Conservation (phyloP, 108 stramenopile genomes). For the Cyclotella cryptica region DNA sequence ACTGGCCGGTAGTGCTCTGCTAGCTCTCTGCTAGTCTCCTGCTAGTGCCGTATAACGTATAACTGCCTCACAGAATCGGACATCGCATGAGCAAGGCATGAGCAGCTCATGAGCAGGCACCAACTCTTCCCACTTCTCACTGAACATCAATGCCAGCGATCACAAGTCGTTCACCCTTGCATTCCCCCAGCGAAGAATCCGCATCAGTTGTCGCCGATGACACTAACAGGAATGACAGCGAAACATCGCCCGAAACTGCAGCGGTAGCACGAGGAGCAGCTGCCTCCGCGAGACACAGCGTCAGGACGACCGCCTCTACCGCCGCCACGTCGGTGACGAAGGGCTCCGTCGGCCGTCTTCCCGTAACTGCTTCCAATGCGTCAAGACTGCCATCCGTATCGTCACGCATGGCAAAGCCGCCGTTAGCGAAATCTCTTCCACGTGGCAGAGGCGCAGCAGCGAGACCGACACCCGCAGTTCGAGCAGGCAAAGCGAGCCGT, state of each 20-base stretch:
- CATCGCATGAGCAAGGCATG: too few species aligned
- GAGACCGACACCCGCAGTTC: neutral
- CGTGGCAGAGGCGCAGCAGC: neutral
- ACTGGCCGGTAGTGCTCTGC: too few species aligned
- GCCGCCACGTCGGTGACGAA: neutral
- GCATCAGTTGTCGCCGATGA: neutral
- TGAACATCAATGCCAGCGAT: too few species aligned
- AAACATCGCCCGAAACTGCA: slow-evolving; percentile 33
- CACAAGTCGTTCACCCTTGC: too few species aligned
- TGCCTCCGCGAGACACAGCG: slow-evolving; percentile 16
- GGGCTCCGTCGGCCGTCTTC: slow-evolving; percentile 22
- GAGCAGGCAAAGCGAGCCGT: neutral
- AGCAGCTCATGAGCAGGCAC: too few species aligned
- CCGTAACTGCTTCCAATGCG: slow-evolving; percentile 9
- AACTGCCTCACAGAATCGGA: too few species aligned
- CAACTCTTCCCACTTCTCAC: too few species aligned
- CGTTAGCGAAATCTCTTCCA: neutral
- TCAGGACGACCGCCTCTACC: slow-evolving; percentile 8
- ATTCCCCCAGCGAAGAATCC: too few species aligned
- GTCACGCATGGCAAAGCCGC: neutral
- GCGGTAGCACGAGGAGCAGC: slow-evolving; percentile 35
- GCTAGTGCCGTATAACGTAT: too few species aligned
- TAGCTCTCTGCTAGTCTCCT: too few species aligned
- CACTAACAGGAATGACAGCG: neutral
- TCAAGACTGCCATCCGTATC: slow-evolving; percentile 1